Base-by-base conservation (phyloP, 148 eudicot genomes). In the Simmondsia chinensis region DNA sequence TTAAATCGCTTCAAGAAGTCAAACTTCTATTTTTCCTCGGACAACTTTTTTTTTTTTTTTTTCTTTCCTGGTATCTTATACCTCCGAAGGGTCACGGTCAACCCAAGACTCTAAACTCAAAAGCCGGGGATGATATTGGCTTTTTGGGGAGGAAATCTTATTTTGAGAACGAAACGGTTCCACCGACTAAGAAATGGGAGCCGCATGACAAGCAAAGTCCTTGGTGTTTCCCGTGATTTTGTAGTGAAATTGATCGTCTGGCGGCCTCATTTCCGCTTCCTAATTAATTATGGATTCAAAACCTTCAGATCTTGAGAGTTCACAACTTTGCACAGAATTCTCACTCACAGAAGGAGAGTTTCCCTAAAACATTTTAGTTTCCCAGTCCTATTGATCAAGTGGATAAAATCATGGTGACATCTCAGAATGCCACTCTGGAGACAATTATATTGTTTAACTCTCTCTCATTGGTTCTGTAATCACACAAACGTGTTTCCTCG, bases 331-430 rank as follows among this genome's bases (percentile, higher is more conserved):
- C 19, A 61, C 67, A 48, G 71, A 41, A 60, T 54, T 59, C 41
- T 68, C 75, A 66, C 61, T 70, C 17, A 63, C 44, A 14, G 54
- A 19, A 53, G 95, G 83, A 20, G 95, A 76, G 47, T 65, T 64
- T 16, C 81, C 82, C 95, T 88, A 91, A 27, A 91, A 66, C 48
- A 91, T 91, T 58, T 56, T 46, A 26, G 82, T 78, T 67, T 91
- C 99, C 99, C 99, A 91, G 58, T 82, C 82, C 45, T 76, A 74
- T 64, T 86, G 95, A 66, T 91, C 95, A 61, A 91, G 83, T 48
- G 83, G 74, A 55, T 71, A 69, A 51, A 74, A 75, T 40, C 72
- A 63, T 37, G 64, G 65, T 16, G 79, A 61, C 20, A 63, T 39
- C 30, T 57, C 42, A 8, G 76, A 47, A 46, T 54, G 52, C 69